Percentiles rank a stretch among this genome's conserved stretches.
These are phyloP conservation scores for Cenchrus americanus DNA, from an alignment of 176 grass and related monocot genomes.

Conservation along the genomic window DNA sequence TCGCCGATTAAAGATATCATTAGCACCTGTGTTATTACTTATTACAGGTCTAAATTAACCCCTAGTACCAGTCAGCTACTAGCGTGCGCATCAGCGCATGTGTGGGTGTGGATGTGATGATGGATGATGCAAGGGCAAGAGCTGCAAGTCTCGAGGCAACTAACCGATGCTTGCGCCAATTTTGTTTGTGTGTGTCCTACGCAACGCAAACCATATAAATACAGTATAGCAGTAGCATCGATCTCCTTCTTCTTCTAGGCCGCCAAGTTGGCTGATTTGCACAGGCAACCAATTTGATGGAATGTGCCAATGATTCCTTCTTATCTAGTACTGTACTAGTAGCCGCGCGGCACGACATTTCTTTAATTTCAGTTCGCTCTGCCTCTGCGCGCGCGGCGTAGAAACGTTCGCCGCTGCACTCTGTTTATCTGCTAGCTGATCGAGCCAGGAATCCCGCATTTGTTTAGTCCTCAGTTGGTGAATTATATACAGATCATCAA, in stretches of 20 bases:
- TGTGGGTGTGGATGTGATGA: no score
- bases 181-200: conserved; percentile 34
- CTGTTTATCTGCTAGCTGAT: neutral
- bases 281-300: no score
- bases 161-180: neutral
- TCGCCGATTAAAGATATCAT: neutral
- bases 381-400: neutral
- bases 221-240: neutral
- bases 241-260: neutral
- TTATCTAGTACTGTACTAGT: no score
- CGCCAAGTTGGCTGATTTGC: no score
- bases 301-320: conserved; percentile 29
- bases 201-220: conserved; percentile 36
- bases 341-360: neutral
- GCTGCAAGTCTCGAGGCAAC: conserved; percentile 48
- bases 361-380: neutral
- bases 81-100: neutral
- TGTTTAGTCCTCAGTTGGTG: neutral
- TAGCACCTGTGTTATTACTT: neutral
- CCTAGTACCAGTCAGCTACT: no score
- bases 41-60: no score
- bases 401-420: neutral
- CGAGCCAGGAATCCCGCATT: neutral
- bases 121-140: conserved; percentile 27
- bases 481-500: neutral